phyloP scores from a whole-genome alignment of 1,139 yeast genomes.

The Trichomonascaceae sp. region DNA sequence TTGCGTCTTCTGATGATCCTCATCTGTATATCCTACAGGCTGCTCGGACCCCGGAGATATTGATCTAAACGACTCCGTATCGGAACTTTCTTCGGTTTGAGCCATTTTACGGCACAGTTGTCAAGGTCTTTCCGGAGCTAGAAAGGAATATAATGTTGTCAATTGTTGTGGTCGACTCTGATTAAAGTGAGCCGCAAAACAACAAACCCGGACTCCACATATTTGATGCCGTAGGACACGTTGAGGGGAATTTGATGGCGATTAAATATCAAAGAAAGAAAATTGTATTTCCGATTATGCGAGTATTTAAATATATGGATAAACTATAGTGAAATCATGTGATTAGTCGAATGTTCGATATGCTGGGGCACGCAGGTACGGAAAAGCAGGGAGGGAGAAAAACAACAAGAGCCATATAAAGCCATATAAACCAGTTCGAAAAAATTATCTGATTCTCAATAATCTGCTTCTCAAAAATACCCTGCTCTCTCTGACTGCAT shows the following conservation, averaged over 20 bases:
- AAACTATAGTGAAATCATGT: too few species aligned
- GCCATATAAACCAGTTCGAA: too few species aligned
- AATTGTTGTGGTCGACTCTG: neutral
- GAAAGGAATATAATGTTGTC: neutral
- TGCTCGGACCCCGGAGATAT: neutral
- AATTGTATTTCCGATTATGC: neutral
- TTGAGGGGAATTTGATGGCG: neutral
- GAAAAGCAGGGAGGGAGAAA: neutral
- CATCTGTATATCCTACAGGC: neutral
- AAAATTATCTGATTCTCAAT: too few species aligned
- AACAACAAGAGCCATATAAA: neutral
- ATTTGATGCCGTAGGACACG: too few species aligned
- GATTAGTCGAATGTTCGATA: too few species aligned
- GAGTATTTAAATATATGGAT: neutral
- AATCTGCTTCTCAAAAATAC: neutral
- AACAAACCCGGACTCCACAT: neutral
- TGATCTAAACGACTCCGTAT: neutral
- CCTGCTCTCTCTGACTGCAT: conserved; percentile 17
- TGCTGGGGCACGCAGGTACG: neutral
- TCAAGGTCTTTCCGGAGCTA: neutral
- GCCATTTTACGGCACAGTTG: neutral
- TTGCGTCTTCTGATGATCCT: neutral
- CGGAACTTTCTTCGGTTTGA: neutral
- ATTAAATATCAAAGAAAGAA: too few species aligned
- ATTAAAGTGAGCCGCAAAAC: neutral